Base-by-base conservation (phyloP, 441 rosid species). In the Gossypium lobatum region DNA sequence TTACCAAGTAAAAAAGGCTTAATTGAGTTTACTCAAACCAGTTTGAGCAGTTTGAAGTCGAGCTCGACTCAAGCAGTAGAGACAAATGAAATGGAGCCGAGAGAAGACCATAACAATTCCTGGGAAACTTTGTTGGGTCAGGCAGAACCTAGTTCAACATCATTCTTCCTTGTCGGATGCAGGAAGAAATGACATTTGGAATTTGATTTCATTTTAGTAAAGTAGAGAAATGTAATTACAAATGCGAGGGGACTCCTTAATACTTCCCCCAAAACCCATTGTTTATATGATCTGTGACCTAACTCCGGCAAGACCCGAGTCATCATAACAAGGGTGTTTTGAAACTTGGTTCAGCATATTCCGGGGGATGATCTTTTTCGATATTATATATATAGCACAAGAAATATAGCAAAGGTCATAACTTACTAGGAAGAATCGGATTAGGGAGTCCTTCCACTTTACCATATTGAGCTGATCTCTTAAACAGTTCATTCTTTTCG, bases 361-460 rank as follows among this genome's bases (percentile, higher is more conserved):
- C 59, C 17, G 59, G 28, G 0, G 3, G 58, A 25, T 48, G 34
- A 4, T 23, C 45, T 13, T 18, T 20, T 55, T 9, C 26, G 13
- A 34, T 31, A 5, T 31, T 34, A 18, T 21, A 21, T 0, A 20
- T 16, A 46, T 6, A 61, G 16, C 58, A 25, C 26, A 60, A 60
- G 59, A 46, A 26, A 42, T 25, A 72, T 23, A 45, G 39, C 3
- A 52, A 50, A 18, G 53, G 80, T 93, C 93, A 95, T 83, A 95
- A 81, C 88, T 88, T 95, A 58, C 95, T 87, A 7, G 81, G 82
- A n/a, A 83, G 68, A 48, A 62, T 76, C 50, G 69, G 82, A 26
- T 73, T 76, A 23, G 88, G 75, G 76, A 66, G 73, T 81, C 76
- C 81, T 58, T 64, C 85, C 4, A 6, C 78, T 64, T 66, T 79